Evolutionary conservation across 331 rosid species (phyloP), one percentile per base, ranked within the genome.

Genomic region (Erythrophleum ivorense): DNA sequence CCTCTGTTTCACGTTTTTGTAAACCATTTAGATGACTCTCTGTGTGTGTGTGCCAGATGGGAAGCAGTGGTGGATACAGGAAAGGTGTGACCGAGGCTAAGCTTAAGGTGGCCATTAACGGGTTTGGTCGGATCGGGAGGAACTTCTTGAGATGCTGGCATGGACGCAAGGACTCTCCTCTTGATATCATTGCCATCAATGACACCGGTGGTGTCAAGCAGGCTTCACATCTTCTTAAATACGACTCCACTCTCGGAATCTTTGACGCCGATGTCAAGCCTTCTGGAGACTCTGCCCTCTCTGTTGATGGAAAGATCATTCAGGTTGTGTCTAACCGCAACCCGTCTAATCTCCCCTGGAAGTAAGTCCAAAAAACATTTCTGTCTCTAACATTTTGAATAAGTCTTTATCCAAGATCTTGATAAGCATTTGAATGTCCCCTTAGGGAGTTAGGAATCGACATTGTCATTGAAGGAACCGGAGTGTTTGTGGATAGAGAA

Each of bases 201-300:
- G 97, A 94, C 88, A 88, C 97, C 1, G 98, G 98, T 15, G 98
- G 98, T 38, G 85, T 94, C 14, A 94, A 92, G 88, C 97, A 94
- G 84, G 98, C 98, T 18, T 94, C 98, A 71, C 98, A 94, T 90
- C 97, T 94, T 81, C 97, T 94, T 84, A 94, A 94, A 83, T 94
- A 94, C 52, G 98, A 94, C 68, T 94, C 98, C 62, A 94, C 91
- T 36, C 98, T 92, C 9, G 98, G 98, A 50, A 94, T 90, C 86
- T 94, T 94, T 24, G 97, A 92, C 0, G 97, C 98, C 9, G 97
- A 91, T 50, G 98, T 94, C 79, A 91, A 94, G 87, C 97, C 98
- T 66, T 89, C 50, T 34, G 94, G 97, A 0, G 86, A 79, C 31
- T 69, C 76, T 13, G 92, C 82, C 46, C 88, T 94, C 80, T 92